phyloP scores from a whole-genome alignment of 768 basidiomycete species.

The Lanmaoa pseudosensibilis region DNA sequence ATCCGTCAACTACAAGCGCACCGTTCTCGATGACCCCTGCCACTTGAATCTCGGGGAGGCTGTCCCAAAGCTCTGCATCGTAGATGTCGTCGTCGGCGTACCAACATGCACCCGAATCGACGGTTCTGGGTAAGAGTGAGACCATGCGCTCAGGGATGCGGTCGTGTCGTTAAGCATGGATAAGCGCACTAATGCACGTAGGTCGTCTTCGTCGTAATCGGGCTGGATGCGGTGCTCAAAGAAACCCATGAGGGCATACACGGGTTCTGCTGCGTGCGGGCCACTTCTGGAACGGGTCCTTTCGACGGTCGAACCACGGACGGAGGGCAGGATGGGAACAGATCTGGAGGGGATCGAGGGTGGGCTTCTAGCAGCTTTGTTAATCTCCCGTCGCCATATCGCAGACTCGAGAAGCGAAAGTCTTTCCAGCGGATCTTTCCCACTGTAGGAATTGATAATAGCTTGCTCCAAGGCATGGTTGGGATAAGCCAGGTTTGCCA shows the following conservation, averaged over 20 bases:
- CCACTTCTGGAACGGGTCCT: neutral
- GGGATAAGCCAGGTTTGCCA: constrained; percentile 21
- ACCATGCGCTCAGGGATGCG: constrained; percentile 25
- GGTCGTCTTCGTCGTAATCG: constrained; percentile 9
- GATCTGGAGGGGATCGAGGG: neutral
- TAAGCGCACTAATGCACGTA: constrained; percentile 17
- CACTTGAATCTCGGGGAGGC: constrained; percentile 18
- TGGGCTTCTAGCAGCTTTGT: neutral
- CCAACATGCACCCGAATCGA: constrained; percentile 9
- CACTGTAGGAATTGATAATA: constrained; percentile 19
- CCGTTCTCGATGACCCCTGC: constrained; percentile 17
- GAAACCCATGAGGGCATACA: constrained; percentile 25
- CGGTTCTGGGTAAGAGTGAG: constrained; percentile 13
- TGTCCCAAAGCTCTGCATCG: constrained; percentile 18
- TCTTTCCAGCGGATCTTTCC: constrained; percentile 19
- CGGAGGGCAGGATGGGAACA: neutral
- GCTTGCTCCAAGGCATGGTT: constrained; percentile 5
- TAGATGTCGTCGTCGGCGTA: constrained; percentile 21
- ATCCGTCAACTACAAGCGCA: constrained; percentile 21
- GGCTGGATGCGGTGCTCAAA: constrained; percentile 24
- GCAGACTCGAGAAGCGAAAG: constrained; percentile 18
- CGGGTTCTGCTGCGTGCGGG: constrained; percentile 16
- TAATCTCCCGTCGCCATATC: constrained; percentile 16
- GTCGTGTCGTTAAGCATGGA: constrained; percentile 27
- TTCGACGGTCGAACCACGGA: neutral